A percentile compares a stretch with the other conserved stretches of the same genome.
Evolutionary conservation across 73 alveolate species (phyloP).

Genomic region (Paramecium sexaurelia): DNA sequence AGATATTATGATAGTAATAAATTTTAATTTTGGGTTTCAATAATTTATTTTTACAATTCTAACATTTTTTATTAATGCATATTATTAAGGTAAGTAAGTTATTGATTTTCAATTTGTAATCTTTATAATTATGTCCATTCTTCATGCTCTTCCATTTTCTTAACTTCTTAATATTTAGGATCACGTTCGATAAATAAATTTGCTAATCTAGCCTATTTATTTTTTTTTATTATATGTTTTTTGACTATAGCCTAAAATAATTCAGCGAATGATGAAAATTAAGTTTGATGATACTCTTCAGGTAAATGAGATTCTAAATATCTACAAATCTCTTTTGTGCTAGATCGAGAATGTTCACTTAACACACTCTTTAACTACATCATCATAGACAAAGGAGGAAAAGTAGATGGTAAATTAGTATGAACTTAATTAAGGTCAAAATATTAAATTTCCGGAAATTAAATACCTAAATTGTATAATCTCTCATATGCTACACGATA

Average conservation of each 20-base stretch:
- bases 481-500: slow-evolving; percentile 12
- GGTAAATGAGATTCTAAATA: background rate
- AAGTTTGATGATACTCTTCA: background rate
- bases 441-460: background rate
- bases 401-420: background rate
- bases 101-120: background rate
- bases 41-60: background rate
- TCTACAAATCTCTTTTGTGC: background rate
- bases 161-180: background rate
- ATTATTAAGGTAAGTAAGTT: background rate
- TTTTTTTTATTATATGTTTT: background rate
- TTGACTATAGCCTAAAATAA: background rate
- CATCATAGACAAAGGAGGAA: slow-evolving; percentile 35
- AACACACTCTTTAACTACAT: background rate
- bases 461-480: background rate
- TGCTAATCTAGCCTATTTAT: background rate
- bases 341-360: background rate
- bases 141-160: slow-evolving; percentile 14
- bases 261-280: slow-evolving; percentile 14
- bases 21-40: background rate
- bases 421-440: background rate
- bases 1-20: background rate
- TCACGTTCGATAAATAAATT: background rate
- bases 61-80: slow-evolving; percentile 13
- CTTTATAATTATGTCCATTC: slow-evolving; percentile 14